Conservation (phyloP, 192 early-diverging fungal genomes). For the Backusella circina region DNA sequence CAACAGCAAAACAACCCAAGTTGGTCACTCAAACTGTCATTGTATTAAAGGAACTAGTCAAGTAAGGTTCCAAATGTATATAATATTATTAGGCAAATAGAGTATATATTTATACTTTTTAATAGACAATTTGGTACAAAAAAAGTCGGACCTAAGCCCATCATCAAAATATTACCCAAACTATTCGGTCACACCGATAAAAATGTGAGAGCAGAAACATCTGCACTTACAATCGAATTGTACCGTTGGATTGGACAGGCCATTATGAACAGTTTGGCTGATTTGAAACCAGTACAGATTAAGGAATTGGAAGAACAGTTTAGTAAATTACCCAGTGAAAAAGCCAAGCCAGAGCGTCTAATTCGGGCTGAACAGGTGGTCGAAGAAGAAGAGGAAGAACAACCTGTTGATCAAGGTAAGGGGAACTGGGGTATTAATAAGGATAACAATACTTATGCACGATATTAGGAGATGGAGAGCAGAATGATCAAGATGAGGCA, state of each 20-base stretch:
- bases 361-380: slow-evolving; percentile 78
- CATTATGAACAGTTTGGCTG: slow-evolving; percentile 69
- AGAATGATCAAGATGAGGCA: slow-evolving; percentile 33
- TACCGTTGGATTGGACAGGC: slow-evolving; percentile 92
- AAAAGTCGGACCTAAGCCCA: slow-evolving; percentile 72
- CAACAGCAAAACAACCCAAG: slow-evolving; percentile 92
- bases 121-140: slow-evolving; percentile 77
- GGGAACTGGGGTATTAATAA: background rate
- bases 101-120: too few species aligned
- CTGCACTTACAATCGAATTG: slow-evolving; percentile 75
- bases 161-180: slow-evolving; percentile 83
- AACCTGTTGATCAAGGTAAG: slow-evolving; percentile 22
- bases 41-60: slow-evolving; percentile 59
- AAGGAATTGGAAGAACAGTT: slow-evolving; percentile 92
- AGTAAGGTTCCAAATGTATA: slow-evolving; percentile 35
- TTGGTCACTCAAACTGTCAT: slow-evolving; percentile 72
- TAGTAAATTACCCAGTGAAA: slow-evolving; percentile 57
- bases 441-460: background rate
- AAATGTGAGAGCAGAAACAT: slow-evolving; percentile 81
- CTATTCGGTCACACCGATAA: slow-evolving; percentile 95
- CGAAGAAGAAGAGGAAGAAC: slow-evolving; percentile 42
- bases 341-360: slow-evolving; percentile 63
- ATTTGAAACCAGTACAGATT: slow-evolving; percentile 91
- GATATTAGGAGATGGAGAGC: slow-evolving; percentile 15
- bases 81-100: too few species aligned